Evolutionary conservation across 306 rosid genomes (phyloP), one percentile per base, ranked within the genome.

Genomic region (Prunus davidiana): DNA sequence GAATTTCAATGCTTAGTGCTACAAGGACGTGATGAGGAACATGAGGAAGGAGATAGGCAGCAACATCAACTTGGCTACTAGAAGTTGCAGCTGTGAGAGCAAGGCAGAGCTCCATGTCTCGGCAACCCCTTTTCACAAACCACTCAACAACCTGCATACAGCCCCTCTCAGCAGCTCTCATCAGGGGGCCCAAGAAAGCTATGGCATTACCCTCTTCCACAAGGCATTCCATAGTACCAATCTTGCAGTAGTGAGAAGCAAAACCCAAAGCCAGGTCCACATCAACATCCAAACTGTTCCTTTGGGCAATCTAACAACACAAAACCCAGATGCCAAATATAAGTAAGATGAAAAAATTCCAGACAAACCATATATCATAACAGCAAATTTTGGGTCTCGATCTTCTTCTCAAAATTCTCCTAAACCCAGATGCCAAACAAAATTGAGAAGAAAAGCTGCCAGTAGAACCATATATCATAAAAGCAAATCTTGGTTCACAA

Each of bases 121-220:
- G 88, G 78, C 97, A 90, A 64, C 90, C 90, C 75, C 97, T 87
- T 79, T 84, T 88, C 78, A 92, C 93, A 87, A 92, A 92, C 96
- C 97, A 92, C 75, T 92, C 96, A 55, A 92, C 93, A 50, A 92
- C 93, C 73, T 84, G 86, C 88, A 87, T 80, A 80, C 96, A 90
- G 13, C 97, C 96, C 82, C 97, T 92, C 87, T 92, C 96, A 14
- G 97, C 92, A 64, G 97, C 96, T 90, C 97, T 87, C 97, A 92
- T 90, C 82, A 92, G 79, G 84, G 97, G 97, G 80, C 96, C 96
- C 79, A 90, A 75, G 74, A 92, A 92, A 67, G 96, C 96, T 45
- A 87, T 83, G 72, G 97, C 97, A 76, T 92, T 92, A 60, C 97
- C 97, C 87, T 92, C 97, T 76, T 92, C 93, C 81, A 90, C 97